Evolutionary conservation across 1,284 basidiomycete genomes (phyloP), one percentile per base, ranked within the genome.

Genomic region (Meira miltonrushii): DNA sequence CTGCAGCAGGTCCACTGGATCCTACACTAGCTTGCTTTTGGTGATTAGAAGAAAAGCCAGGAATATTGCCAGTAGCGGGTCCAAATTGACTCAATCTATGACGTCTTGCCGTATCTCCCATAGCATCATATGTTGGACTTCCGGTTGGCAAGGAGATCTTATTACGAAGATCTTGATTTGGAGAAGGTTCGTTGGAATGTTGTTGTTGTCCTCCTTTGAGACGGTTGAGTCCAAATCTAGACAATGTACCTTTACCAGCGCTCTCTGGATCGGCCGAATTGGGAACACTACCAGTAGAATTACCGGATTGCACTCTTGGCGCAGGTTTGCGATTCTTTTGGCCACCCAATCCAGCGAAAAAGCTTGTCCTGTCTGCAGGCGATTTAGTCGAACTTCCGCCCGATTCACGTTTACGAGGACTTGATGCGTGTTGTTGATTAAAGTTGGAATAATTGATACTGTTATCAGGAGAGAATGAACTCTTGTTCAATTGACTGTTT

Each of bases 141-240:
- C 61, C 62, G 1, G 71, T 76, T 7, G 75, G 75, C 55, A 74
- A 56, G 51, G 73, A 75, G 39, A 77, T 77, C 57, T 75, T 67
- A n/a, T 67, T 64, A 65, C 46, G 46, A 17, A 48, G 46, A 13
- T 48, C 46, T 25, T 48, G 46, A 48, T 23, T 23, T 12, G 17
- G 46, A 21, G n/a, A n/a, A 25, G 46, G 17, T 48, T n/a, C 21
- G 46, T 48, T 48, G n/a, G 55, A 59, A 21, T 43, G 53, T 28
- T 59, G 54, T n/a, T n/a, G 50, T 61, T 65, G 57, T 61, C 61
- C 9, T 43, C 28, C 33, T 41, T 46, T 17, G n/a, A 58, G 48
- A 23, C 69, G 60, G 15, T 61, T 60, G 37, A 72, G 64, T 0
- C 70, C 70, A 15, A 72, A 67, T n/a, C 68, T 55, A 38, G 66